Evolutionary conservation across 371 early-diverging fungal species (phyloP).

Genomic region (Mucor indicus): DNA sequence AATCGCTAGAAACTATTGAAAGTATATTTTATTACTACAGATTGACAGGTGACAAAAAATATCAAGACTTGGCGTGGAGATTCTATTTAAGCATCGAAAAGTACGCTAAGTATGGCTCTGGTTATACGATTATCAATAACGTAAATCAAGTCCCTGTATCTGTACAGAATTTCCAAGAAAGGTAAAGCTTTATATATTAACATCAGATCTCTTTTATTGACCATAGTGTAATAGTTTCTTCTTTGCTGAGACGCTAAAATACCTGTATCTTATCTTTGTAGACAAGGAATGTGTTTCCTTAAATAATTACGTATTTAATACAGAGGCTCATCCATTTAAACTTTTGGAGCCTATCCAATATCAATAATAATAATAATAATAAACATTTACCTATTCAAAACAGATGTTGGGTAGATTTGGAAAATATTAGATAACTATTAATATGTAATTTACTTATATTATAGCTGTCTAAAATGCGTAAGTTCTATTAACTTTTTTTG

Average conservation of each 20-base stretch:
- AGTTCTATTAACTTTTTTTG: no score
- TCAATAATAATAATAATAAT: conserved; percentile 9
- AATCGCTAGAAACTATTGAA: conserved; percentile 78
- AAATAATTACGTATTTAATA: conserved; percentile 71
- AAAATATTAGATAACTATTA: no score
- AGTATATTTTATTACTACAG: conserved; percentile 70
- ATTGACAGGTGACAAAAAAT: conserved; percentile 61
- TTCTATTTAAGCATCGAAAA: conserved; percentile 60
- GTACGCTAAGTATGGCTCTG: conserved; percentile 46
- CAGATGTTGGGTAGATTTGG: no score
- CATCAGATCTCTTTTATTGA: neutral
- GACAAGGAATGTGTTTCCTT: conserved; percentile 55
- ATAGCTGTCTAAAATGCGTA: no score
- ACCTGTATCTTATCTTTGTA: conserved; percentile 81
- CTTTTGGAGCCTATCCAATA: conserved; percentile 9
- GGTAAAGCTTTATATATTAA: conserved; percentile 8
- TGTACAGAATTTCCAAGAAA: conserved; percentile 42
- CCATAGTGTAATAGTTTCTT: conserved; percentile 57
- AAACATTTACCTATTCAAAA: no score
- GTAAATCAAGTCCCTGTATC: conserved; percentile 36
- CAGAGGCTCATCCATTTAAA: conserved; percentile 75
- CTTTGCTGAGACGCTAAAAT: conserved; percentile 88
- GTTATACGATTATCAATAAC: conserved; percentile 54
- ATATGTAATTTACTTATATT: no score
- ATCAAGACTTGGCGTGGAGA: conserved; percentile 62